These are phyloP conservation scores for Bacidia gigantensis DNA, from an alignment of 495 filamentous ascomycete species.

Conservation along the genomic window DNA sequence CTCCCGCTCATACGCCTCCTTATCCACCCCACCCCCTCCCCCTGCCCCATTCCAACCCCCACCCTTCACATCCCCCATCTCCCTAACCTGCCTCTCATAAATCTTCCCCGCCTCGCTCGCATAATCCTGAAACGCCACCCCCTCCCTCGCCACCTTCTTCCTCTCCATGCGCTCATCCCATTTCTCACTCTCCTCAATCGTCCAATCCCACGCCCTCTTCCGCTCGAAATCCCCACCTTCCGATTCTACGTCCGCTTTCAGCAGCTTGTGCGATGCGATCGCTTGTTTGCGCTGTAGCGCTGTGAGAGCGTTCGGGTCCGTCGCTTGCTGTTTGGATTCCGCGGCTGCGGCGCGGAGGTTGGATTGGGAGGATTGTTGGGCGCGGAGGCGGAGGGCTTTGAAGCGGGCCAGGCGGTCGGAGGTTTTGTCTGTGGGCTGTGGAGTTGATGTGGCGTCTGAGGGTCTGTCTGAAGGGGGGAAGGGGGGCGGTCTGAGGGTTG, in stretches of 20 bases:
- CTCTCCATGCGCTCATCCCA: constrained; percentile 87
- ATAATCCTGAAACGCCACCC: constrained; percentile 87
- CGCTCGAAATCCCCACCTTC: constrained; percentile 87
- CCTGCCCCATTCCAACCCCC: too few relatives aligned
- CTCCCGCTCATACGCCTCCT: constrained; percentile 70
- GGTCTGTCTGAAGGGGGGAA: neutral
- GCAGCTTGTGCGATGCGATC: constrained; percentile 78
- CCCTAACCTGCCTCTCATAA: constrained; percentile 77
- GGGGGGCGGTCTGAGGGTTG: neutral
- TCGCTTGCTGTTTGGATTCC: constrained; percentile 66
- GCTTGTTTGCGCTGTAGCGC: constrained; percentile 67
- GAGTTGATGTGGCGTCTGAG: neutral
- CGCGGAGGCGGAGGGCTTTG: constrained; percentile 72
- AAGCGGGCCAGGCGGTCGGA: constrained; percentile 55
- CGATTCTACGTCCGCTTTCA: constrained; percentile 79
- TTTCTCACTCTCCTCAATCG: constrained; percentile 76
- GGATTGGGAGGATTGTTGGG: constrained; percentile 61
- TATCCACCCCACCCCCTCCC: too few relatives aligned
- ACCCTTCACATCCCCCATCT: too few relatives aligned
- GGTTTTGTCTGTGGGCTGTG: constrained; percentile 29
- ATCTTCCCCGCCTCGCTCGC: constrained; percentile 72
- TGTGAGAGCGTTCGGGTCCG: constrained; percentile 58
- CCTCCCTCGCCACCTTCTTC: constrained; percentile 67
- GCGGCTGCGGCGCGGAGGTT: constrained; percentile 74
- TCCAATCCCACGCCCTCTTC: constrained; percentile 98